Conservation (phyloP, 345 rosid species). For the Linum usitatissimum region DNA sequence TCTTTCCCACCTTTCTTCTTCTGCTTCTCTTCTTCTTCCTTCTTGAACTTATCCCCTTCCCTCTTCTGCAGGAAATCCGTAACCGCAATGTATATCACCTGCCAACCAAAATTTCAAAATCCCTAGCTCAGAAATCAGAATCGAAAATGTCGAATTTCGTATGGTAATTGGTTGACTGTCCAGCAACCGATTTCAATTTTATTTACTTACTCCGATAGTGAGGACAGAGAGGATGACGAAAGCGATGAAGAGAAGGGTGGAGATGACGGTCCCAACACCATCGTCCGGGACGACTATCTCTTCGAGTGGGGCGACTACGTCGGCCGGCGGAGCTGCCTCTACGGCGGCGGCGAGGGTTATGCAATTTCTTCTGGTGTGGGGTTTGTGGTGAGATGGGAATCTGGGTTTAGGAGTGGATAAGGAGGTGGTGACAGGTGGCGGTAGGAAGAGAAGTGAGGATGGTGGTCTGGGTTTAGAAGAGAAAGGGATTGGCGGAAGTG, state of each 20-base stretch:
- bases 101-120: constrained; percentile 12
- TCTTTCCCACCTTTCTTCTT: constrained; percentile 52
- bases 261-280: constrained; percentile 31
- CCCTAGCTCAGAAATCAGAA: constrained; percentile 2
- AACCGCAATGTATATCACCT: constrained; percentile 70
- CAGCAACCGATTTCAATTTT: no score
- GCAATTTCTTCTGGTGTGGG: constrained; percentile 24
- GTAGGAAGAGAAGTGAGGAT: constrained; percentile 10
- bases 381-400: constrained; percentile 7
- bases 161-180: no score
- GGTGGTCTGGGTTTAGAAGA: constrained; percentile 22
- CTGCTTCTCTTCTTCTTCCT: constrained; percentile 45
- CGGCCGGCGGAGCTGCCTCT: constrained; percentile 24
- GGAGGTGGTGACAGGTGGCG: constrained; percentile 15
- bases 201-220: constrained; percentile 55
- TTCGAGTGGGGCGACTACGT: constrained; percentile 21
- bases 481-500: constrained; percentile 1
- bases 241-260: constrained; percentile 49
- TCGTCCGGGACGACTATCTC: constrained; percentile 36
- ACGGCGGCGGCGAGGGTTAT: constrained; percentile 37
- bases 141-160: no score
- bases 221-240: constrained; percentile 52
- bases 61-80: constrained; percentile 65
- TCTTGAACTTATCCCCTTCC: constrained; percentile 64
- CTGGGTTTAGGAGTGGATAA: constrained; percentile 17